Conservation (phyloP, 495 filamentous ascomycete genomes). For the Talaromyces wortmannii region DNA sequence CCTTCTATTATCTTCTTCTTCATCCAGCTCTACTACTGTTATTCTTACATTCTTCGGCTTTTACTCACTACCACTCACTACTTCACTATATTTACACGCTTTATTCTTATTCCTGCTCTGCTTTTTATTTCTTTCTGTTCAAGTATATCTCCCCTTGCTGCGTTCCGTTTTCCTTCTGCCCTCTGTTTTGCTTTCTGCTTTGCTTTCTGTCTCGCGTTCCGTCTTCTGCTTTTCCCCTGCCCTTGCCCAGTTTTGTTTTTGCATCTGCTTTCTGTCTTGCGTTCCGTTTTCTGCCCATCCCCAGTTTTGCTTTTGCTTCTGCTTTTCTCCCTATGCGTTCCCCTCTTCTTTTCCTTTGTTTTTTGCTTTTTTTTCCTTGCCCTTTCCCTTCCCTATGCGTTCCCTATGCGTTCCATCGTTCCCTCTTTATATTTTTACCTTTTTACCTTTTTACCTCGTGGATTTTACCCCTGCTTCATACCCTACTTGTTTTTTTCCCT, state of each 20-base stretch:
- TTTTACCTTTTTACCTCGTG: too few relatives aligned
- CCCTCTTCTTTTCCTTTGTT: background rate
- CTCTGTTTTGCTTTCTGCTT: background rate
- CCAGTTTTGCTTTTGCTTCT: background rate
- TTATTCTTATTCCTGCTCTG: too few relatives aligned
- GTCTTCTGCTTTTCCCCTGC: background rate
- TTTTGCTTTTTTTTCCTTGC: background rate
- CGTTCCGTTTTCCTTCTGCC: too few relatives aligned
- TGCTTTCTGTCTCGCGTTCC: background rate
- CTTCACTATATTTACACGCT: too few relatives aligned
- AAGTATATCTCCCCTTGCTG: too few relatives aligned
- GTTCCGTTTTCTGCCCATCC: too few relatives aligned
- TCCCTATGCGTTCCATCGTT: background rate
- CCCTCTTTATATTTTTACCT: background rate
- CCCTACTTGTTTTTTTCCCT: background rate
- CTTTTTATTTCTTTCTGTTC: too few relatives aligned
- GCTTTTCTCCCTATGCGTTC: background rate
- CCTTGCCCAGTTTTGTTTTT: background rate
- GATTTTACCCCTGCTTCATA: background rate
- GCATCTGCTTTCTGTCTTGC: too few relatives aligned
- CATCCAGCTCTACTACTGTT: background rate
- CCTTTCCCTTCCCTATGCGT: background rate
- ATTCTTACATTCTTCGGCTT: too few relatives aligned
- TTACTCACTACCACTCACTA: too few relatives aligned
- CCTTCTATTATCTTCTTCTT: background rate